Evolutionary conservation across 2,329 filamentous ascomycete genomes (phyloP).

Genomic region (Ophiostoma sp.): DNA sequence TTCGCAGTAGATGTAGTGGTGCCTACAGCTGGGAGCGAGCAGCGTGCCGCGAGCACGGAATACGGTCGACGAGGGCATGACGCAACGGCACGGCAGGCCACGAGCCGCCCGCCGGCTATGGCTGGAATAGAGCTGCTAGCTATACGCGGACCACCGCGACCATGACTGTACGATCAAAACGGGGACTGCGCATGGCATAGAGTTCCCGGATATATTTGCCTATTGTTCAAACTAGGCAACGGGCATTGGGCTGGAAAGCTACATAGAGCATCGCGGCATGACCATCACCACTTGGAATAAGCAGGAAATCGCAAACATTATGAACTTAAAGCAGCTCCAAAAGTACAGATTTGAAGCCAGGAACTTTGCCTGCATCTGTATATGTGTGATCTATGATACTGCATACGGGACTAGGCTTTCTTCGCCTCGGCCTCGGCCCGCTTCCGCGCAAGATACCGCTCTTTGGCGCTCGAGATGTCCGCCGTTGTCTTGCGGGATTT

Average conservation of each 20-base stretch:
- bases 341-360: too few species aligned
- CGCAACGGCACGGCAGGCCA: background rate
- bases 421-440: slow-evolving; percentile 65
- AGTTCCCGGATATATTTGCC: slow-evolving; percentile 2
- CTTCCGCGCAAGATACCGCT: slow-evolving; percentile 74
- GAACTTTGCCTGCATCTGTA: too few species aligned
- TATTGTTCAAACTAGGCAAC: background rate
- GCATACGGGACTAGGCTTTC: slow-evolving; percentile 31
- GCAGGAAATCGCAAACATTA: too few species aligned
- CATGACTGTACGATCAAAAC: slow-evolving; percentile 11
- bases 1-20: slow-evolving; percentile 39
- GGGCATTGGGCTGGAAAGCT: too few species aligned
- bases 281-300: too few species aligned
- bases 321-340: too few species aligned
- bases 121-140: background rate
- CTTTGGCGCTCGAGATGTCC: slow-evolving; percentile 72
- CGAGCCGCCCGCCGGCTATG: background rate
- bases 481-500: slow-evolving; percentile 74
- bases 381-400: background rate
- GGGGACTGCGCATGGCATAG: background rate
- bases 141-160: background rate
- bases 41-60: background rate
- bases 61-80: background rate
- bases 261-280: too few species aligned
- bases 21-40: too few species aligned